Percentiles rank a stretch among this genome's conserved stretches.
phyloP scores from a whole-genome alignment of 345 rosid species.

The Camelina neglecta region DNA sequence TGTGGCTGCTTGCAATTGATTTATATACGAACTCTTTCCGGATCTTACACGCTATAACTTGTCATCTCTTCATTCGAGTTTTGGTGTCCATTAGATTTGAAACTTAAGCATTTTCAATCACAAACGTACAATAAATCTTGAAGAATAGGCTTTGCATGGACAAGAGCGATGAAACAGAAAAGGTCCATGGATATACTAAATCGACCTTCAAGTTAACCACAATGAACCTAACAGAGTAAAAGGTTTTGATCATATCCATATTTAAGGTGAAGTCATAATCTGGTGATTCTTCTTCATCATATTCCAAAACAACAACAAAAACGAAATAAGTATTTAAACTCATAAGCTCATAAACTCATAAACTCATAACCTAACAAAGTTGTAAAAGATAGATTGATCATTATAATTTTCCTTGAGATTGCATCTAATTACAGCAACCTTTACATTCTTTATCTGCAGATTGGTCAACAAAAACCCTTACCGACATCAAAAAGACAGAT shows the following conservation, averaged over 20 bases:
- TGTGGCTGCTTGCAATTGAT: background rate
- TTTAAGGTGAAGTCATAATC: background rate
- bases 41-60: background rate
- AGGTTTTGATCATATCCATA: background rate
- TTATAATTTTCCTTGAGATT: background rate
- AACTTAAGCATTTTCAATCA: background rate
- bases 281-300: constrained; percentile 19
- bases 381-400: constrained; percentile 13
- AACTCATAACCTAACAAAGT: background rate
- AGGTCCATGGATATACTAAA: constrained; percentile 5
- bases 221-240: too few species aligned
- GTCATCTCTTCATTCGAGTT: too few species aligned
- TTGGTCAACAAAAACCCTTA: constrained; percentile 82
- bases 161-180: constrained; percentile 5
- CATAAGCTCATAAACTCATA: constrained; percentile 19
- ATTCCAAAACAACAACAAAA: constrained; percentile 17
- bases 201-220: background rate
- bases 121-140: background rate
- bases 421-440: constrained; percentile 15
- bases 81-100: background rate
- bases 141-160: background rate
- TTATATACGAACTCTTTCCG: background rate
- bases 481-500: constrained; percentile 46
- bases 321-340: constrained; percentile 25
- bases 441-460: constrained; percentile 47